A percentile compares a stretch with the other conserved stretches of the same genome.
These are phyloP conservation scores for Penicillium sclerotigenum DNA, from an alignment of 2,329 filamentous ascomycete genomes.

Conservation along the genomic window DNA sequence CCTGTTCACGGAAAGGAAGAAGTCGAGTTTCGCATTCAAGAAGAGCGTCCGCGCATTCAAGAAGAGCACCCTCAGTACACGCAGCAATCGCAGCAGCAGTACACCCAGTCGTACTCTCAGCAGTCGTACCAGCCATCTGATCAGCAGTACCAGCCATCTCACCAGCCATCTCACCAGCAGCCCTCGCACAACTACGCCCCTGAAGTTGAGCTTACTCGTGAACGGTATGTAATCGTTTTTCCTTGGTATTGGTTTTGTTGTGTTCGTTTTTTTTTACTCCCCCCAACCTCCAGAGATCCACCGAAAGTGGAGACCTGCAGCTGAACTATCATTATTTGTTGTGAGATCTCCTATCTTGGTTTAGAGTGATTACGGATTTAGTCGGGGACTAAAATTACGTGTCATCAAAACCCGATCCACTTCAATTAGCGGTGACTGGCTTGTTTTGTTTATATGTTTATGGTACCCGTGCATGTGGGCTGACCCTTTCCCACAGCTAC, in stretches of 20 bases:
- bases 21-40: slow-evolving; percentile 73
- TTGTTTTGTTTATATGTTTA: slow-evolving; percentile 29
- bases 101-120: slow-evolving; percentile 1
- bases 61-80: slow-evolving; percentile 9
- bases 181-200: slow-evolving; percentile 21
- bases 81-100: slow-evolving; percentile 6
- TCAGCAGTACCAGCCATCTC: background rate
- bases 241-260: background rate
- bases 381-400: slow-evolving; percentile 26
- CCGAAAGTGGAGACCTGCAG: slow-evolving; percentile 13
- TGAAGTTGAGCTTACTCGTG: slow-evolving; percentile 51
- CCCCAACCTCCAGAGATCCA: slow-evolving; percentile 4
- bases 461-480: slow-evolving; percentile 18
- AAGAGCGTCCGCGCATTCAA: slow-evolving; percentile 35
- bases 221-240: slow-evolving; percentile 44
- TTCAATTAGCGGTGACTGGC: slow-evolving; percentile 27
- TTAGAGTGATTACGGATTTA: slow-evolving; percentile 20
- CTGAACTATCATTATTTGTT: slow-evolving; percentile 15
- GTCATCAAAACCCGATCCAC: slow-evolving; percentile 23
- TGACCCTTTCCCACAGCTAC: slow-evolving; percentile 49
- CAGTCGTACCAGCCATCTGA: background rate
- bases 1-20: slow-evolving; percentile 71
- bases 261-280: background rate
- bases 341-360: slow-evolving; percentile 24
- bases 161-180: background rate